Evolutionary conservation across 345 rosid species (phyloP).

Genomic region (Brassica cretica): DNA sequence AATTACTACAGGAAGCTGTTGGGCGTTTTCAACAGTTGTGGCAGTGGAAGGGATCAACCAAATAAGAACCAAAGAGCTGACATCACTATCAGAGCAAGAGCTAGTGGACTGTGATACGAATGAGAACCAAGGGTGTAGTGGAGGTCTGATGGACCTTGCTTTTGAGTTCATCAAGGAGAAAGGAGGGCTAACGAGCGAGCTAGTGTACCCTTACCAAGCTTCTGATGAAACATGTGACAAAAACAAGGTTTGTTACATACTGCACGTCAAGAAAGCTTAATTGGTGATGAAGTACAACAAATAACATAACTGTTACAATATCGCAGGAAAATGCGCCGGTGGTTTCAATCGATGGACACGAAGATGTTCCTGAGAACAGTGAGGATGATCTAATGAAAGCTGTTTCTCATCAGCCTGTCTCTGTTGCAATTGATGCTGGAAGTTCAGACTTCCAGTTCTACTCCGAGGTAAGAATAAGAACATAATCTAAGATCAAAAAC

Average conservation of each 20-base stretch:
- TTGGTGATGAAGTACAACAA: neutral
- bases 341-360: constrained; percentile 62
- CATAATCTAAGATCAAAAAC: neutral
- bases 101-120: constrained; percentile 68
- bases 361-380: constrained; percentile 63
- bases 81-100: constrained; percentile 74
- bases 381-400: constrained; percentile 70
- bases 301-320: neutral
- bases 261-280: neutral
- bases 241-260: constrained; percentile 43
- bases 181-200: constrained; percentile 68
- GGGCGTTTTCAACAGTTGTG: constrained; percentile 88
- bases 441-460: constrained; percentile 72
- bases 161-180: constrained; percentile 62
- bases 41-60: constrained; percentile 85
- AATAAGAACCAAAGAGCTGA: constrained; percentile 58
- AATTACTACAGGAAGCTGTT: constrained; percentile 65
- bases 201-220: constrained; percentile 67
- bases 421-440: constrained; percentile 79
- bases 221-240: constrained; percentile 55
- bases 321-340: constrained; percentile 67
- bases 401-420: constrained; percentile 72
- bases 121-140: constrained; percentile 71
- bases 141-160: constrained; percentile 83
- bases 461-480: constrained; percentile 44